Evolutionary conservation across 2,329 filamentous ascomycete species (phyloP), one percentile per base, ranked within the genome.

Genomic region (Phialemonium atrogriseum): DNA sequence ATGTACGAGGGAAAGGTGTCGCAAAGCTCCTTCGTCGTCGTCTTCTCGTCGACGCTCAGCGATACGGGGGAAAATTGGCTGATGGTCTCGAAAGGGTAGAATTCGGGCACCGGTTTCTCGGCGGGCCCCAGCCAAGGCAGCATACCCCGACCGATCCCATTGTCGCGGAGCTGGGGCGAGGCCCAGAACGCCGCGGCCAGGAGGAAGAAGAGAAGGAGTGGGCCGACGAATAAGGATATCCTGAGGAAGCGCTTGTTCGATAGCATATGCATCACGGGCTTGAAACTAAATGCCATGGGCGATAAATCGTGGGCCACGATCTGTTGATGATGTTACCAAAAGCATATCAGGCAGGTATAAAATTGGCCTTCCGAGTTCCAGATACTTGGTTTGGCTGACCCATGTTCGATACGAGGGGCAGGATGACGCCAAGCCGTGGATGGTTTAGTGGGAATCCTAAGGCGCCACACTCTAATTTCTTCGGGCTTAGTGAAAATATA

Each of bases 61-160:
- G 38, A 27, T 10, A 51, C 42, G 18, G 48, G 48, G 11, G 29
- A 35, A 36, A 54, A 54, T 19, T 37, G 32, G 43, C 46, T 51
- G 7, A 40, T 38, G 8, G 48, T 51, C 21, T 47, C 38, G 38
- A 43, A 44, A 5, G 37, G 34, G 34, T 44, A 48, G 16, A 37
- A 40, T 3, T 22, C 19, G 18, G 27, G 27, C 9, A 8, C n/a
- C 27, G 6, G 27, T 17, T 8, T 14, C 7, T 26, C 24, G 24
- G 16, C 5, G 10, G 15, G 15, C 11, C 11, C 21, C 5, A 28
- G 17, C 27, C 28, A 30, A 14, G 28, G 12, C 7, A 21, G 19
- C 3, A 30, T n/a, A n/a, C 14, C 9, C 5, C 22, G 28, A 21
- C 19, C 15, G 20, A n/a, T 21, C 19, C 28, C 28, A 24, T 30